These are phyloP conservation scores for Calonectria leucothoes DNA, from an alignment of 2,329 filamentous ascomycete species.

Conservation along the genomic window DNA sequence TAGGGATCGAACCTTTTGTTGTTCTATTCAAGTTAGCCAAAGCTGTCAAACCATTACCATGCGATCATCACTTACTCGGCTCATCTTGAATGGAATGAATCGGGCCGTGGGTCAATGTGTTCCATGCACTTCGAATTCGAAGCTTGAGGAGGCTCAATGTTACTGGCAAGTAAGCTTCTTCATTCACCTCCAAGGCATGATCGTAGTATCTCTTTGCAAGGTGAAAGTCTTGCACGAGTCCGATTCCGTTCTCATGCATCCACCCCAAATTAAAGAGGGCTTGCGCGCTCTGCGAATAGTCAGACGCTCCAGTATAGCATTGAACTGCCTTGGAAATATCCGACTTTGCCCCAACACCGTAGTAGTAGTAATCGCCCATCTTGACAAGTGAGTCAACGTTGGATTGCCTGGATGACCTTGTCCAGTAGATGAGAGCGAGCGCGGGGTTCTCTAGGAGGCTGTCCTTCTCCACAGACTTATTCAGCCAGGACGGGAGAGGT, in stretches of 20 bases:
- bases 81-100: constrained; percentile 95
- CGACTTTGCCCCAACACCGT: constrained; percentile 77
- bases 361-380: constrained; percentile 97
- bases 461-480: constrained; percentile 51
- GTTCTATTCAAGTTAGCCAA: constrained; percentile 61
- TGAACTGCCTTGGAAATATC: constrained; percentile 89
- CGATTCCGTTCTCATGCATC: constrained; percentile 99
- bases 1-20: constrained; percentile 79
- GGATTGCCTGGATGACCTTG: constrained; percentile 89
- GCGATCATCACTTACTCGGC: constrained; percentile 69
- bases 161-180: constrained; percentile 93
- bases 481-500: constrained; percentile 56
- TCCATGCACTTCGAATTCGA: constrained; percentile 90
- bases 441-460: constrained; percentile 62
- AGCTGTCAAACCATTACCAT: neutral
- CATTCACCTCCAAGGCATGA: constrained; percentile 88
- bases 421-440: constrained; percentile 92
- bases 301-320: constrained; percentile 92
- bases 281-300: constrained; percentile 92
- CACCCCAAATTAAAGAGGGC: constrained; percentile 97
- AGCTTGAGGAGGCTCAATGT: constrained; percentile 89
- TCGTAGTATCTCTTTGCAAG: constrained; percentile 98
- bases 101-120: constrained; percentile 88
- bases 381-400: constrained; percentile 97
- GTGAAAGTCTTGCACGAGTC: constrained; percentile 94